Evolutionary conservation across 805 yeast species (phyloP).

Genomic region (Cyberlindnera samutprakarnensis): DNA sequence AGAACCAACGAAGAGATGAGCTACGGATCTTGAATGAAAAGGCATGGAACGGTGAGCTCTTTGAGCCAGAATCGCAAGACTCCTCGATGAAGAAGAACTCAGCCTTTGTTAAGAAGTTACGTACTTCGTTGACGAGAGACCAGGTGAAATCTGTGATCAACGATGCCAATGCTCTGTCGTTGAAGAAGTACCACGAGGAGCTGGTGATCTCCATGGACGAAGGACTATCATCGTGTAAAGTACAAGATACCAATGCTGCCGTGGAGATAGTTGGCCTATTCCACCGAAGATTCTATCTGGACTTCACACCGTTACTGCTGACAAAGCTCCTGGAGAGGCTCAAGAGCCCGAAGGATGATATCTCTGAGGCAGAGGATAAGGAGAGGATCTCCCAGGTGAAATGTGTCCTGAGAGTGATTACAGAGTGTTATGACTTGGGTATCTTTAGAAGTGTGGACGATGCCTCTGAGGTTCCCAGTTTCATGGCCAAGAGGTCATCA

Average conservation of each 20-base stretch:
- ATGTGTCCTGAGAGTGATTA: constrained; percentile 40
- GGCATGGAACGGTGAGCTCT: constrained; percentile 17
- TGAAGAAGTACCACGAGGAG: constrained; percentile 73
- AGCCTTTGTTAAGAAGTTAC: constrained; percentile 66
- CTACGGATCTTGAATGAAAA: constrained; percentile 8
- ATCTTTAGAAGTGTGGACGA: constrained; percentile 42
- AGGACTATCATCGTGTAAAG: constrained; percentile 43
- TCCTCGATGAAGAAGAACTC: constrained; percentile 77
- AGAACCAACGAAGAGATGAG: constrained; percentile 4
- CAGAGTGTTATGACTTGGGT: constrained; percentile 54
- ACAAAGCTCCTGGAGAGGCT: constrained; percentile 35
- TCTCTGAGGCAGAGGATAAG: constrained; percentile 36
- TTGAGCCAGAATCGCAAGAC: constrained; percentile 35
- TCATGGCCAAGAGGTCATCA: constrained; percentile 28
- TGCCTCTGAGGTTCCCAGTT: constrained; percentile 37
- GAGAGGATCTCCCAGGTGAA: constrained; percentile 36
- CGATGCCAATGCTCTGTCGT: constrained; percentile 54
- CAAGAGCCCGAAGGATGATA: constrained; percentile 23
- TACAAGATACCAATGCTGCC: constrained; percentile 54
- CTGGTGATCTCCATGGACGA: constrained; percentile 56
- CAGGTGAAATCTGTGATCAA: constrained; percentile 39
- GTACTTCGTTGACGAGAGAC: constrained; percentile 49
- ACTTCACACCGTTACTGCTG: constrained; percentile 45
- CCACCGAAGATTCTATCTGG: constrained; percentile 61
- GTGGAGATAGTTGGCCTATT: constrained; percentile 62